Conservation (phyloP, 495 filamentous ascomycete genomes). For the Lepraria neglecta region DNA sequence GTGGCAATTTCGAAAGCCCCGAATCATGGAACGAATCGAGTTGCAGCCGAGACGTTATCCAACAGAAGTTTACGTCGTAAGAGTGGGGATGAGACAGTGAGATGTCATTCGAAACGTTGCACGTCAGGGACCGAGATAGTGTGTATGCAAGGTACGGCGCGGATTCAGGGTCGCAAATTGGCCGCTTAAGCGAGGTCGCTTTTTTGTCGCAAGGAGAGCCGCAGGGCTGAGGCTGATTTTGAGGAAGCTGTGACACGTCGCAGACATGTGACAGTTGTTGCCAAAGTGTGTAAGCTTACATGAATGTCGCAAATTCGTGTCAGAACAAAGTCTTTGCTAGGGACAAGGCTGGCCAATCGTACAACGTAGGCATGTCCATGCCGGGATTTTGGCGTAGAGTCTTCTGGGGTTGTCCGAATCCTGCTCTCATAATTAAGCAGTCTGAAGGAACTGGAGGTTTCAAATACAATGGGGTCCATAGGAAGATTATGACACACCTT, state of each 20-base stretch:
- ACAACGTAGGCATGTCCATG: too few relatives aligned
- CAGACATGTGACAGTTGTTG: background rate
- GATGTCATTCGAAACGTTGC: background rate
- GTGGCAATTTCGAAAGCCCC: too few relatives aligned
- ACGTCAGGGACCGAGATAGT: background rate
- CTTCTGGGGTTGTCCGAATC: too few relatives aligned
- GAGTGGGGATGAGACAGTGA: background rate
- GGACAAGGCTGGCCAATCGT: background rate
- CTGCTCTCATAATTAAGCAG: too few relatives aligned
- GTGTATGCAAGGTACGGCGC: background rate
- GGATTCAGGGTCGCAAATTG: background rate
- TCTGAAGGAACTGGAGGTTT: too few relatives aligned
- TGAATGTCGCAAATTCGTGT: background rate
- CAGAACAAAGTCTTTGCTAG: background rate
- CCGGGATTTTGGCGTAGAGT: too few relatives aligned
- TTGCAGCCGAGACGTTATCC: too few relatives aligned
- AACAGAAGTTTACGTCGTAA: too few relatives aligned
- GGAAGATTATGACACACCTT: too few relatives aligned
- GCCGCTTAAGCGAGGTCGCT: slow-evolving; percentile 4
- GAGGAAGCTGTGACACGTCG: background rate
- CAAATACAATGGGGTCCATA: too few relatives aligned
- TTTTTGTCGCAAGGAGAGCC: background rate
- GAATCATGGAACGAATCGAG: too few relatives aligned
- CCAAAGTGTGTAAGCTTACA: background rate
- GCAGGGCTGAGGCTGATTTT: background rate